These are phyloP conservation scores for Globisporangium camurandrum DNA, from an alignment of 352 stramenopile genomes.

Conservation along the genomic window DNA sequence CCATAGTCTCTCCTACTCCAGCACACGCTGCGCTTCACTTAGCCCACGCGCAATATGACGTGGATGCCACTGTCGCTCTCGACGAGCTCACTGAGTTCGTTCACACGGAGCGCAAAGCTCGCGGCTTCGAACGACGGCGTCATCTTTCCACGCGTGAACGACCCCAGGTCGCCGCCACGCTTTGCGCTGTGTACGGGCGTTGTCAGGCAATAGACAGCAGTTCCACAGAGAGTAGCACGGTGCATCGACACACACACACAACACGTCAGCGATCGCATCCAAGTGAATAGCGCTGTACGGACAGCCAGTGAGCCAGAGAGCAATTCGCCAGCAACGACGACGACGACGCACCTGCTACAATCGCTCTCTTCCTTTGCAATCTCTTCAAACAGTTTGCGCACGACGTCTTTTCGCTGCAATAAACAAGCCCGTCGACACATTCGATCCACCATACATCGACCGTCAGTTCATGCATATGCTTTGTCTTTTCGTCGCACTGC, in stretches of 20 bases:
- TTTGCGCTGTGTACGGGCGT: slow-evolving; percentile 65
- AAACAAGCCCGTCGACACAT: neutral
- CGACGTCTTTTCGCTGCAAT: slow-evolving; percentile 18
- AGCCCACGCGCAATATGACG: slow-evolving; percentile 92
- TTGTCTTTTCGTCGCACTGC: no score
- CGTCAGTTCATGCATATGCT: no score
- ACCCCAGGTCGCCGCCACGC: slow-evolving; percentile 85
- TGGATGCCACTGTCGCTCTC: slow-evolving; percentile 95
- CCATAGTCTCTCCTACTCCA: no score
- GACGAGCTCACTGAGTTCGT: slow-evolving; percentile 92
- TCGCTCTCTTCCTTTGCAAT: slow-evolving; percentile 86
- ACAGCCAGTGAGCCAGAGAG: neutral
- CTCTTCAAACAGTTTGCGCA: slow-evolving; percentile 75
- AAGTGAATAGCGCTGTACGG: neutral
- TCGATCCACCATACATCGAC: no score
- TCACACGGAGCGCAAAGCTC: slow-evolving; percentile 89
- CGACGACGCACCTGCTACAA: slow-evolving; percentile 60
- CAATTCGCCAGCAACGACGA: neutral
- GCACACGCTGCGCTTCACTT: no score
- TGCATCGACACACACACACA: no score
- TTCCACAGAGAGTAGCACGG: no score
- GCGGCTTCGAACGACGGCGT: slow-evolving; percentile 89
- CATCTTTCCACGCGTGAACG: slow-evolving; percentile 89
- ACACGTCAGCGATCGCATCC: no score
- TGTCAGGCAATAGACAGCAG: no score